A percentile compares a stretch with the other conserved stretches of the same genome.
Evolutionary conservation across 2,329 filamentous ascomycete species (phyloP).

Genomic region (Colletotrichum coccodes): DNA sequence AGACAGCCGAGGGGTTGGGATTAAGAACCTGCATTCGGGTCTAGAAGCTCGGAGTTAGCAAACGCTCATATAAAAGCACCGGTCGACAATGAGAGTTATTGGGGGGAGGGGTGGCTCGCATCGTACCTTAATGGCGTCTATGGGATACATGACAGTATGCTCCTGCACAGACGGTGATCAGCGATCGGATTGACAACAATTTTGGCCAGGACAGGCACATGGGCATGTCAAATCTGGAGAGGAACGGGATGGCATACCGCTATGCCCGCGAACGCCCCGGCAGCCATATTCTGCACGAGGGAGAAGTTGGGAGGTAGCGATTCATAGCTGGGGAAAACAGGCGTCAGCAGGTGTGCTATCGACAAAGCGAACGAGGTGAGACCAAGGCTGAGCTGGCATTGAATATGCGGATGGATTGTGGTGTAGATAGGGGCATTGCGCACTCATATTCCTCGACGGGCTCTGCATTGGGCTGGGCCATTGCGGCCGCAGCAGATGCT

Average conservation of each 20-base stretch:
- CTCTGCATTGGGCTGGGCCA: constrained; percentile 75
- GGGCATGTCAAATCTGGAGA: background rate
- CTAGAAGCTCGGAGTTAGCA: constrained; percentile 57
- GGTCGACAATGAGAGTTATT: background rate
- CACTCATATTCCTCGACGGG: constrained; percentile 75
- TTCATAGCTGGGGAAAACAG: constrained; percentile 74
- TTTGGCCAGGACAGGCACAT: background rate
- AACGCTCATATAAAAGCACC: background rate
- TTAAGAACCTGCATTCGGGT: constrained; percentile 98
- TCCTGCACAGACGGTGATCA: constrained; percentile 67
- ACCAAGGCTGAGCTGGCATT: background rate
- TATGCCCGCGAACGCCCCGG: constrained; percentile 96
- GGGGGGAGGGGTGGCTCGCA: background rate
- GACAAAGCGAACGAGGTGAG: background rate
- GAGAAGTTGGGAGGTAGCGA: constrained; percentile 94
- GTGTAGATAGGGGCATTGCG: constrained; percentile 38
- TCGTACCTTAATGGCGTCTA: constrained; percentile 95
- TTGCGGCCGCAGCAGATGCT: constrained; percentile 74
- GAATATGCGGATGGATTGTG: background rate
- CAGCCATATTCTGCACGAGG: constrained; percentile 92
- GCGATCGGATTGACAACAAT: constrained; percentile 9
- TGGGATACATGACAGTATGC: constrained; percentile 98
- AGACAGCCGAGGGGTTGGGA: constrained; percentile 81
- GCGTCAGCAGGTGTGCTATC: constrained; percentile 28
- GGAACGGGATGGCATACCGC: constrained; percentile 68